Evolutionary conservation across 305 asterid genomes (phyloP).

Genomic region (Euphrasia arctica): DNA sequence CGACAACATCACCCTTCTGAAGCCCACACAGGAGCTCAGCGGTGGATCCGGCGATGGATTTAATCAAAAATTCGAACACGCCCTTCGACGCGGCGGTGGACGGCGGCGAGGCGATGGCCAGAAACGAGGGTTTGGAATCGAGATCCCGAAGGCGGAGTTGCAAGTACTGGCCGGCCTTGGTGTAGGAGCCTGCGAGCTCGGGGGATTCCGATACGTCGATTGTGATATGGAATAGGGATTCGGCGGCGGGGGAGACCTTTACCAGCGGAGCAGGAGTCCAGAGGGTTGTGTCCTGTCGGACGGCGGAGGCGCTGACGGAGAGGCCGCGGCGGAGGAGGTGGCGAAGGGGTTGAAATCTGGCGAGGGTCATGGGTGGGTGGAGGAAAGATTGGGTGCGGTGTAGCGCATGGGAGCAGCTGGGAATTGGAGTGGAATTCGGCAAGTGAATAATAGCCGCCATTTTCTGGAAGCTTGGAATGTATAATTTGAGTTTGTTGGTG

Average conservation of each 20-base stretch:
- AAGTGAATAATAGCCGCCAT: constrained; percentile 48
- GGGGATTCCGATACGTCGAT: constrained; percentile 84
- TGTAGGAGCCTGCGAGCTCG: constrained; percentile 69
- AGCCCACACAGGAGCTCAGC: constrained; percentile 81
- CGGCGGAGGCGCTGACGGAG: constrained; percentile 56
- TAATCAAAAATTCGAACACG: constrained; percentile 75
- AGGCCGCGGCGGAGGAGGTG: constrained; percentile 46
- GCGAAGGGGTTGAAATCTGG: constrained; percentile 41
- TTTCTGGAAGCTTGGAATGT: constrained; percentile 25
- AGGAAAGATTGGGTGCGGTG: constrained; percentile 33
- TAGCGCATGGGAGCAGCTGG: constrained; percentile 48
- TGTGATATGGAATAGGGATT: constrained; percentile 65
- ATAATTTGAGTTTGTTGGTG: constrained; percentile 26
- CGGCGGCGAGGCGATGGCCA: constrained; percentile 93
- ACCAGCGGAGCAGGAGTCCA: constrained; percentile 73
- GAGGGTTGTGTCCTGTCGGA: constrained; percentile 66
- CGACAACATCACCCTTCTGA: constrained; percentile 76
- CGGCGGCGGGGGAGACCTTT: constrained; percentile 73
- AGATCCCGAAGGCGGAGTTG: constrained; percentile 71
- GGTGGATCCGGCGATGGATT: constrained; percentile 70
- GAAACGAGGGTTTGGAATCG: constrained; percentile 57
- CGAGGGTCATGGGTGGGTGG: constrained; percentile 53
- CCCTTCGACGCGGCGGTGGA: constrained; percentile 56
- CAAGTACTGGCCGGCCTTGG: constrained; percentile 81
- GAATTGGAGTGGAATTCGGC: constrained; percentile 37